A percentile compares a stretch with the other conserved stretches of the same genome.
These are phyloP conservation scores for Pseudogymnoascus sp. DNA, from an alignment of 2,329 filamentous ascomycete species.

Conservation along the genomic window DNA sequence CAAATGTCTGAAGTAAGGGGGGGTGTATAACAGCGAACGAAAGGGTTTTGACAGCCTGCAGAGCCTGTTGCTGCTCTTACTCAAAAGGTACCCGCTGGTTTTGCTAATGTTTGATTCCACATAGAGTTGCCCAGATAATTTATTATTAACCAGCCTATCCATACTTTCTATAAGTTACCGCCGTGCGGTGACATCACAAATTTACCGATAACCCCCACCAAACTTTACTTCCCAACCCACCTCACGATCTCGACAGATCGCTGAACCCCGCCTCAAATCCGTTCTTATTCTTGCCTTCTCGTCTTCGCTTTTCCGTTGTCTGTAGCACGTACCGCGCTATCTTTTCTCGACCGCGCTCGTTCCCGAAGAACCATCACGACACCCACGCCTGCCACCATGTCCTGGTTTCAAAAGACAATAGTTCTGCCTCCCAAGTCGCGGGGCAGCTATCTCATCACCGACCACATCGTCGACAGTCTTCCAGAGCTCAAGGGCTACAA, in stretches of 20 bases:
- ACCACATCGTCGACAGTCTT: conserved; percentile 58
- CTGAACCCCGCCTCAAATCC: not conserved
- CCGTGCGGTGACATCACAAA: not conserved
- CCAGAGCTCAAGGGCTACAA: conserved; percentile 80
- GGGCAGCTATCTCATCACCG: conserved; percentile 84
- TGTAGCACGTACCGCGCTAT: conserved; percentile 41
- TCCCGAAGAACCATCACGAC: conserved; percentile 24
- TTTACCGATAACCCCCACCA: conserved; percentile 3
- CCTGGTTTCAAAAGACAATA: conserved; percentile 81
- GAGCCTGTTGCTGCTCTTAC: conserved; percentile 32
- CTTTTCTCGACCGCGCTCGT: conserved; percentile 31
- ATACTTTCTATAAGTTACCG: not conserved
- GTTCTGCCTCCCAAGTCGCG: conserved; percentile 66
- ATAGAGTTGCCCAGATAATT: not conserved
- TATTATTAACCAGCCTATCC: not conserved
- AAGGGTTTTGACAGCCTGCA: not conserved
- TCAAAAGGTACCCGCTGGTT: not conserved
- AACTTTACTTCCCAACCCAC: conserved; percentile 16
- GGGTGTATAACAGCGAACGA: not conserved
- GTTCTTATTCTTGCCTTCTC: conserved; percentile 44
- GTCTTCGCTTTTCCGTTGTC: conserved; percentile 42
- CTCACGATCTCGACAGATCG: not conserved
- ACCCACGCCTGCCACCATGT: conserved; percentile 36
- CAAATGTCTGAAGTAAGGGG: not conserved
- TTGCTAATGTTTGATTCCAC: not conserved